Evolutionary conservation across 2,329 filamentous ascomycete species (phyloP).

Genomic region (Colletotrichum orbiculare): DNA sequence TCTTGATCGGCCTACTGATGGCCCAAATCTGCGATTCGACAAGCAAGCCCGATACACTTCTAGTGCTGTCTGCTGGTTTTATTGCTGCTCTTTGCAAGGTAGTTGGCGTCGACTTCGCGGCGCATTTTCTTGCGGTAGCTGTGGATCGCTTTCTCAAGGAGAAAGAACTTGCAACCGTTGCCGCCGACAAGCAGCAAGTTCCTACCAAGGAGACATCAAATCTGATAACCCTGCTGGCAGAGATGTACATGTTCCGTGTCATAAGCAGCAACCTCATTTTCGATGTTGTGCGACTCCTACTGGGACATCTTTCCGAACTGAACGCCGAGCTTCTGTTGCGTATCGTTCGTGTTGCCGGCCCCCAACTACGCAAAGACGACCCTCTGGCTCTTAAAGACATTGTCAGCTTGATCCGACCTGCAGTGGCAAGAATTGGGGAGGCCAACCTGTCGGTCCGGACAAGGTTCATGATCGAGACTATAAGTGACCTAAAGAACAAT

Average conservation of each 20-base stretch:
- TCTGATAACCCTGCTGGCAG: constrained; percentile 82
- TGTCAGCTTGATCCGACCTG: constrained; percentile 79
- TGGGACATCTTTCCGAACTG: constrained; percentile 80
- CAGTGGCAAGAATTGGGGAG: constrained; percentile 74
- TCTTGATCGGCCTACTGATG: constrained; percentile 80
- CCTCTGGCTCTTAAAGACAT: constrained; percentile 90
- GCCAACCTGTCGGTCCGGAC: constrained; percentile 84
- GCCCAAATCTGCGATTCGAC: constrained; percentile 84
- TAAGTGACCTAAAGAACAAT: constrained; percentile 95
- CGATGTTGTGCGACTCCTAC: constrained; percentile 85
- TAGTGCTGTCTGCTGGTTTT: constrained; percentile 91
- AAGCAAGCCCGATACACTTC: constrained; percentile 84
- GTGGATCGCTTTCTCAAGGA: constrained; percentile 79
- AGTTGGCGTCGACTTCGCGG: constrained; percentile 89
- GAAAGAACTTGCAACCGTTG: constrained; percentile 60
- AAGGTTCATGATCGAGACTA: constrained; percentile 97
- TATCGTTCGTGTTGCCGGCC: constrained; percentile 84
- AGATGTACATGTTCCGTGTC: constrained; percentile 93
- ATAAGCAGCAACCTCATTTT: constrained; percentile 86
- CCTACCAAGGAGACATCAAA: constrained; percentile 75
- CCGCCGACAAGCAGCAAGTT: constrained; percentile 44
- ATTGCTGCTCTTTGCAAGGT: constrained; percentile 88
- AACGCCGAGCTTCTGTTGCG: constrained; percentile 91
- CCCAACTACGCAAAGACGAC: constrained; percentile 88
- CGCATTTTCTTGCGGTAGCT: constrained; percentile 82